phyloP scores from a whole-genome alignment of 441 rosid species.

The Pelargonium australe region DNA sequence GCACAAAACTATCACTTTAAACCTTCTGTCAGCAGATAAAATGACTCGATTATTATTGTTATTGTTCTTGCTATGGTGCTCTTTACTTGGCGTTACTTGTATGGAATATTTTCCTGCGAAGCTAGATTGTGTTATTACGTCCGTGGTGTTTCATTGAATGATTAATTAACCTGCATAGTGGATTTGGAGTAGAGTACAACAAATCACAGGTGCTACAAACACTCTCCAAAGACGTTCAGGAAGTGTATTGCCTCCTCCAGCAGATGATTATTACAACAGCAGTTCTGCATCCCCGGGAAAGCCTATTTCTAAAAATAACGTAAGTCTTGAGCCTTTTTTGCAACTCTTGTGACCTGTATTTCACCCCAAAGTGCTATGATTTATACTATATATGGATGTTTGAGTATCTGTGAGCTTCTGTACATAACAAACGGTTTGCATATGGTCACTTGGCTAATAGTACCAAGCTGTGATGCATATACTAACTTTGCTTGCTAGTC shows the following conservation, averaged over 20 bases:
- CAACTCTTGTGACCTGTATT: too few species aligned
- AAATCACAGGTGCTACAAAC: slow-evolving; percentile 49
- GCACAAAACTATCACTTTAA: too few species aligned
- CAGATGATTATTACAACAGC: slow-evolving; percentile 42
- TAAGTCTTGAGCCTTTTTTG: slow-evolving; percentile 22
- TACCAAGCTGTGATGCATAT: not conserved
- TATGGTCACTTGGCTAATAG: not conserved
- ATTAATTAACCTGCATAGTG: slow-evolving; percentile 23
- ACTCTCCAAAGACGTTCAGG: slow-evolving; percentile 44
- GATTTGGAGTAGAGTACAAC: slow-evolving; percentile 50
- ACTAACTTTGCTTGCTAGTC: not conserved
- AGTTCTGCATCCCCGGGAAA: slow-evolving; percentile 38
- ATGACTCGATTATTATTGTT: too few species aligned
- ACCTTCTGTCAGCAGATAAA: too few species aligned
- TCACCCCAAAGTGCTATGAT: not conserved
- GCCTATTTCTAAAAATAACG: slow-evolving; percentile 42
- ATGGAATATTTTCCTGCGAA: not conserved
- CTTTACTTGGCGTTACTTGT: not conserved
- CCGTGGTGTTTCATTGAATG: slow-evolving; percentile 6
- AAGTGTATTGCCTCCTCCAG: slow-evolving; percentile 51
- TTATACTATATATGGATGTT: not conserved
- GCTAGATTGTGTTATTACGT: too few species aligned
- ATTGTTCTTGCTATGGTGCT: too few species aligned
- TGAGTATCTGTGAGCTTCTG: not conserved
- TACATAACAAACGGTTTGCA: not conserved